phyloP scores from a whole-genome alignment of 441 rosid genomes.

The Aquilaria agallochum region DNA sequence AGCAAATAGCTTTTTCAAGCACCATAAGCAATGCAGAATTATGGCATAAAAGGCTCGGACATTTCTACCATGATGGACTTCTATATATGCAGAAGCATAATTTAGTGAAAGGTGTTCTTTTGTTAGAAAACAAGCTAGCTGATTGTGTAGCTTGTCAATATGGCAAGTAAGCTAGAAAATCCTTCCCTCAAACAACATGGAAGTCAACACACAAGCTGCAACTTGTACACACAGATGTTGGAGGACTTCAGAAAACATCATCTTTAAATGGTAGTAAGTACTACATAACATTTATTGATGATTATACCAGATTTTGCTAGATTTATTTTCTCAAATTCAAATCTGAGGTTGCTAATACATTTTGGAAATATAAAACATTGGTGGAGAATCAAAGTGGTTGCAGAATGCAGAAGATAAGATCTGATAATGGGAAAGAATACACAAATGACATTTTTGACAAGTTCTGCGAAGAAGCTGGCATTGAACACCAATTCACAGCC shows the following conservation, averaged over 20 bases:
- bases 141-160: background rate
- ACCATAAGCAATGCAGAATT: background rate
- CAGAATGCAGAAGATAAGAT: background rate
- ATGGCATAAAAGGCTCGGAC: background rate
- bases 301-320: background rate
- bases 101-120: background rate
- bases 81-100: slow-evolving; percentile 1
- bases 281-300: slow-evolving; percentile 4
- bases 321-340: slow-evolving; percentile 6
- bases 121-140: background rate
- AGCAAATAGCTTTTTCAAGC: background rate
- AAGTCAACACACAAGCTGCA: slow-evolving; percentile 4
- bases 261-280: background rate
- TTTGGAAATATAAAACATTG: slow-evolving; percentile 3
- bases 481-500: background rate
- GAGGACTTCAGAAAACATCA: background rate
- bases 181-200: background rate
- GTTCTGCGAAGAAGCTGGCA: background rate
- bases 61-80: background rate
- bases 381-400: background rate
- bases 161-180: background rate
- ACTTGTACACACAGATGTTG: background rate
- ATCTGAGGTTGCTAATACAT: background rate
- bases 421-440: background rate
- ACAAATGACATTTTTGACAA: background rate